A percentile compares a stretch with the other conserved stretches of the same genome.
phyloP scores from a whole-genome alignment of 192 early-diverging fungal species.

The Entophlyctis luteolus region DNA sequence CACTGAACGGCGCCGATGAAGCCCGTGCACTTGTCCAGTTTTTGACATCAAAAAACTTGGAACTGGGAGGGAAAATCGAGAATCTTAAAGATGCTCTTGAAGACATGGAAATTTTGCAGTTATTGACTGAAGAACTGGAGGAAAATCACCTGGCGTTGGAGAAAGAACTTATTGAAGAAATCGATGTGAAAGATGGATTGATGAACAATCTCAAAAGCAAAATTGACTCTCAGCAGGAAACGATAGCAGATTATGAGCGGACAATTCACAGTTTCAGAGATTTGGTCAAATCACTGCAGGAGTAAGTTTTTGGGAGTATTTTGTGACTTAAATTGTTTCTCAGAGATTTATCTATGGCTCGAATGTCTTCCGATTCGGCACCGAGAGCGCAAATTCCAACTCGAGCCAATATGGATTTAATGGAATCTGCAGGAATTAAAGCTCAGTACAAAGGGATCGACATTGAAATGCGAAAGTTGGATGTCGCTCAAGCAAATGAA shows the following conservation, averaged over 20 bases:
- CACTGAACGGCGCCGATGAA: constrained; percentile 75
- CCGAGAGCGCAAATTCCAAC: neutral
- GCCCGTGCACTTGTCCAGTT: constrained; percentile 81
- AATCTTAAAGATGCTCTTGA: constrained; percentile 73
- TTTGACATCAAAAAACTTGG: constrained; percentile 80
- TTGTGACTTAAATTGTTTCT: neutral
- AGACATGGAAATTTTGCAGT: constrained; percentile 85
- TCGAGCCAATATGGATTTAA: neutral
- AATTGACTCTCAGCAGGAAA: constrained; percentile 69
- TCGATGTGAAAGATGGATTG: constrained; percentile 70
- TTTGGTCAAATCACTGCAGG: constrained; percentile 67
- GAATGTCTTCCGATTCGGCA: constrained; percentile 4
- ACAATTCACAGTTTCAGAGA: constrained; percentile 84
- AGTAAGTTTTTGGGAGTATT: constrained; percentile 37
- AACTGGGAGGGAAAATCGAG: constrained; percentile 71
- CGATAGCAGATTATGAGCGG: constrained; percentile 78
- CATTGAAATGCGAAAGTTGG: constrained; percentile 81
- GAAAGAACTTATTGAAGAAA: constrained; percentile 79
- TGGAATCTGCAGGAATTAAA: constrained; percentile 77
- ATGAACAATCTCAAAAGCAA: constrained; percentile 58
- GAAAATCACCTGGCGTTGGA: constrained; percentile 87
- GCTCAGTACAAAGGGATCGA: constrained; percentile 86
- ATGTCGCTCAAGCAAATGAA: constrained; percentile 77
- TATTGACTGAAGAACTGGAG: constrained; percentile 88
- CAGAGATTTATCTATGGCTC: constrained; percentile 2